These are phyloP conservation scores for Xylaria palmicola DNA, from an alignment of 495 filamentous ascomycete genomes.

Conservation along the genomic window DNA sequence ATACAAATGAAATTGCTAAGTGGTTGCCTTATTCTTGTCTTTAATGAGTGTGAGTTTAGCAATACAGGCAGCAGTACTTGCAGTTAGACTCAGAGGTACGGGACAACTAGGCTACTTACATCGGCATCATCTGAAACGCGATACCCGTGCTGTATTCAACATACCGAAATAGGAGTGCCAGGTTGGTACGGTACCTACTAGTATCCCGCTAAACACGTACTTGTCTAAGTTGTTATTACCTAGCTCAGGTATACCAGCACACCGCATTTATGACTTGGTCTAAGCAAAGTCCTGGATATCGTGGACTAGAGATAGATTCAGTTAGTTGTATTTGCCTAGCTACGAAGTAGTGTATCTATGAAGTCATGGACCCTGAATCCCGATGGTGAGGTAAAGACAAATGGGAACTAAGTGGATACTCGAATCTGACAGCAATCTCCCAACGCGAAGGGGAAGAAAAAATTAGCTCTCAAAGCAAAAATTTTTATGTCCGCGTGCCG, in stretches of 20 bases:
- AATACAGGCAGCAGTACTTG: too few species aligned
- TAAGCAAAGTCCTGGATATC: neutral
- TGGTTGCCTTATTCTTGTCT: neutral
- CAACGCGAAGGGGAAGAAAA: slow-evolving; percentile 4
- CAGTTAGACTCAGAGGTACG: too few species aligned
- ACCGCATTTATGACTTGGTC: slow-evolving; percentile 15
- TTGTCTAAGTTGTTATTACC: too few species aligned
- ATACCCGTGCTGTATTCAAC: too few species aligned
- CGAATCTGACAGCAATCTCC: slow-evolving; percentile 13
- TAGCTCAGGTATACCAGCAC: too few species aligned
- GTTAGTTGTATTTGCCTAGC: neutral
- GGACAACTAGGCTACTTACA: too few species aligned
- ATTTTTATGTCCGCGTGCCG: slow-evolving; percentile 2
- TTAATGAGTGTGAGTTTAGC: neutral
- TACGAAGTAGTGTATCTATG: neutral
- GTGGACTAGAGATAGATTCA: neutral
- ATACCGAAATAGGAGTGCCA: too few species aligned
- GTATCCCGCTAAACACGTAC: too few species aligned
- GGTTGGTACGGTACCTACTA: too few species aligned
- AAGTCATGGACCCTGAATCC: slow-evolving; percentile 17
- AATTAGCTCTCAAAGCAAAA: slow-evolving; percentile 5
- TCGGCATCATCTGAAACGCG: too few species aligned
- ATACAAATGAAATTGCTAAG: too few species aligned
- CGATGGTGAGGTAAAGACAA: slow-evolving; percentile 8
- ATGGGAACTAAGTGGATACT: slow-evolving; percentile 3